A percentile compares a stretch with the other conserved stretches of the same genome.
Conservation (phyloP, 1,139 yeast species). For the Zygoascus meyerae region DNA sequence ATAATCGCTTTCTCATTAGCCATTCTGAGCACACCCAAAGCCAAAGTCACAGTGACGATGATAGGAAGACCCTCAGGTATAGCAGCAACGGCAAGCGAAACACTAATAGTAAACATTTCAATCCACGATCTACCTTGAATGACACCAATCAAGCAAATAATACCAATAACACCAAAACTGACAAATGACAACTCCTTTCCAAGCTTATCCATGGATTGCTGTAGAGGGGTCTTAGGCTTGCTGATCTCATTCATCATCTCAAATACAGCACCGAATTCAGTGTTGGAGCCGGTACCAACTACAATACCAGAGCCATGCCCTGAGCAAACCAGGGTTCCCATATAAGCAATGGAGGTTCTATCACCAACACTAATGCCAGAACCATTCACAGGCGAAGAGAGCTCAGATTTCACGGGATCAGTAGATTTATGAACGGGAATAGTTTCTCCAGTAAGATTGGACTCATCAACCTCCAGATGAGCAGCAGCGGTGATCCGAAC, state of each 20-base stretch:
- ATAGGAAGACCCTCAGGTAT: constrained; percentile 97
- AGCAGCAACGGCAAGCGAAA: constrained; percentile 94
- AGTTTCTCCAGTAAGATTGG: constrained; percentile 91
- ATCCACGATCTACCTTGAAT: constrained; percentile 89
- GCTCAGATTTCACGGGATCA: constrained; percentile 36
- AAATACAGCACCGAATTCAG: constrained; percentile 86
- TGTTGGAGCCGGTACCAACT: constrained; percentile 79
- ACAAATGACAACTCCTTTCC: constrained; percentile 83
- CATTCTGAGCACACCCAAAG: constrained; percentile 93
- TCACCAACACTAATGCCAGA: constrained; percentile 50
- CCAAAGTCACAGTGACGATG: constrained; percentile 92
- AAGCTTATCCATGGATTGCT: constrained; percentile 86
- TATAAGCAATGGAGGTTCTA: constrained; percentile 73
- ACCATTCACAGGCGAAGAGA: constrained; percentile 21
- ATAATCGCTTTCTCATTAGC: constrained; percentile 90
- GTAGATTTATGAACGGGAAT: constrained; percentile 66
- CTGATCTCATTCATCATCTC: constrained; percentile 92
- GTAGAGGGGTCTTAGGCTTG: constrained; percentile 94
- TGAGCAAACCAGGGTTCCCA: constrained; percentile 94
- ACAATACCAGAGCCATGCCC: constrained; percentile 93
- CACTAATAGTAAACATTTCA: constrained; percentile 96
- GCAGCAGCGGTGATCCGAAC: constrained; percentile 70
- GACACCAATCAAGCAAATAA: constrained; percentile 80
- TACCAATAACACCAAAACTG: constrained; percentile 78
- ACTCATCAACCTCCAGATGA: constrained; percentile 80